Base-by-base conservation (phyloP, 1,284 basidiomycete species). In the Chalciporus sp. region DNA sequence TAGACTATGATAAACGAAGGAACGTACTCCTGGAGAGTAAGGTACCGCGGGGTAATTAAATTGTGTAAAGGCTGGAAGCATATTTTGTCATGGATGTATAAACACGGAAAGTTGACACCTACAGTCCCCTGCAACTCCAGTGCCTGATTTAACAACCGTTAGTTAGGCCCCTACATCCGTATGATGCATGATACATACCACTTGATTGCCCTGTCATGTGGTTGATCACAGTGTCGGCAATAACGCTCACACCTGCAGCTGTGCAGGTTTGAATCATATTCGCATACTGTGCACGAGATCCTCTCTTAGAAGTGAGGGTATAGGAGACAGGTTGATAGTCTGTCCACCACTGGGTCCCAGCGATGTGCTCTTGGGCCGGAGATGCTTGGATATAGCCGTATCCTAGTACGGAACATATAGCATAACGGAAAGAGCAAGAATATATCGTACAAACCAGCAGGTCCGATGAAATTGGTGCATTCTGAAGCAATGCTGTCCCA, bases 321-420 rank as follows among this genome's bases (percentile, higher is more conserved):
- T 85, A 86, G 0, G 84, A 85, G 2, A 86, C 84, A 4, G 83
- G 82, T 59, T 87, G 85, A 61, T 87, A 86, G 63, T 86, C 84
- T 1, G 84, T 86, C 84, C 84, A 86, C 84, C 85, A 86, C 61
- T 84, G 75, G 7, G 65, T 20, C 7, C 84, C 83, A 20, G 66
- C 63, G 43, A 82, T 67, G 58, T 79, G 62, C 48, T 71, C 69
- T 47, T 66, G 64, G 11, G 69, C 59, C 5, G 69, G 67, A 51
- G 64, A 67, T 39, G 58, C 64, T 62, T 87, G 85, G 19, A 88
- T 83, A 60, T 78, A 86, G 5, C 84, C 85, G 64, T 86, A 86
- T 0, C 84, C 75, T 47, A n/a, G 12, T 23, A 35, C 5, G 33
- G 17, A 47, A 5, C 42, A 28, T 33, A 17, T 9, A 8, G 5